Evolutionary conservation across 2,329 filamentous ascomycete species (phyloP), one percentile per base, ranked within the genome.

Genomic region (Pezicula carpinea): DNA sequence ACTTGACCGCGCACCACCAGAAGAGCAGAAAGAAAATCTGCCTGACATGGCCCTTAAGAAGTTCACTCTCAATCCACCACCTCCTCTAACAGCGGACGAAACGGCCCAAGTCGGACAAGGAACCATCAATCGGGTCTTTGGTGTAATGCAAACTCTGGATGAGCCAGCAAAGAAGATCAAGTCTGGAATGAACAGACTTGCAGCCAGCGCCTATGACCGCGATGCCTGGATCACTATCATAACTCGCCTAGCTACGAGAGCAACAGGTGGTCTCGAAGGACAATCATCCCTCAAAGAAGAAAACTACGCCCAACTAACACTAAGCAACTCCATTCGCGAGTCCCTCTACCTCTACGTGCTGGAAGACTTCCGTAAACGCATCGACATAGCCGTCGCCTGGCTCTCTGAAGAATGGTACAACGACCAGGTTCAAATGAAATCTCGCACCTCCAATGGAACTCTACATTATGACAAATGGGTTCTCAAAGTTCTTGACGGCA

Each of bases 361-460:
- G 53, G 89, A 95, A 53, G 92, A 97, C 63, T 99, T 96, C 69
- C 83, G 92, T 46, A 83, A 79, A 52, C 84, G 93, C 36, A 91
- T 97, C 53, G 91, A 95, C 56, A 80, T 93, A 18, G 92, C 90
- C 1, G 89, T 97, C 43, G 84, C 85, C 6, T 99, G 93, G 93
- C 76, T 99, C 14, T 95, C 86, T 58, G 93, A 99, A 66, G 93
- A 99, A 68, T 99, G 93, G 92, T 97, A 96, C 67, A 95, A 91
- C 59, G 92, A 97, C 64, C 82, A 75, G 36, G 67, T 89, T 26
- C 69, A 76, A 47, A 67, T 57, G 36, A 70, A 68, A 49, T 57
- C 63, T 43, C 66, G 62, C 40, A 64, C 18, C 4, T 15, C 64
- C 10, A 71, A 75, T 34, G 74, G 76, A 6, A 73, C 78, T 3